Conservation (phyloP, 768 basidiomycete species). For the Fibroporia radiculosa region DNA sequence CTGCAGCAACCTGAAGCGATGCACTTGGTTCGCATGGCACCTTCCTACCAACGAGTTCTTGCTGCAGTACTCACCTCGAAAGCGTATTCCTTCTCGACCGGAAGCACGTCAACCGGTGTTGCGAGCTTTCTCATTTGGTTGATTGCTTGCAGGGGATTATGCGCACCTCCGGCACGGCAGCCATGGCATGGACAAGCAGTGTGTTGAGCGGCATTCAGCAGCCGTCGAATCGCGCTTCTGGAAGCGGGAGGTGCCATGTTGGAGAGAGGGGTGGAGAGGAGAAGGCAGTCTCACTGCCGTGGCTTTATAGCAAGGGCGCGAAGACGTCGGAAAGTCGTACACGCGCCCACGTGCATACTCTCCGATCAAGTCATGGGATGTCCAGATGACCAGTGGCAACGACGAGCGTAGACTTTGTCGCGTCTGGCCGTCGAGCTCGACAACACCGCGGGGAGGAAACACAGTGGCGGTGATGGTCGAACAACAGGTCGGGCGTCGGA, state of each 20-base stretch:
- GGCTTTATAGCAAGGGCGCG: neutral
- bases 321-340: neutral
- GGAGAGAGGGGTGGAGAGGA: neutral
- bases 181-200: slow-evolving; percentile 77
- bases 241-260: slow-evolving; percentile 33
- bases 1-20: slow-evolving; percentile 61
- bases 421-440: too few relatives aligned
- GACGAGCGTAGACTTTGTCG: too few relatives aligned
- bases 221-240: slow-evolving; percentile 57
- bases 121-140: slow-evolving; percentile 68
- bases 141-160: slow-evolving; percentile 36
- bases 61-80: slow-evolving; percentile 56
- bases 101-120: slow-evolving; percentile 54
- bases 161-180: slow-evolving; percentile 37
- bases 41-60: neutral
- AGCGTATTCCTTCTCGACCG: slow-evolving; percentile 79
- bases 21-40: neutral
- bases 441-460: too few relatives aligned
- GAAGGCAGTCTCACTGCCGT: neutral
- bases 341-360: slow-evolving; percentile 6
- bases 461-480: too few relatives aligned
- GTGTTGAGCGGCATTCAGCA: slow-evolving; percentile 71
- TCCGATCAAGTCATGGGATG: too few relatives aligned
- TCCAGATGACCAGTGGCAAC: too few relatives aligned
- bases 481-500: too few relatives aligned